A percentile compares a stretch with the other conserved stretches of the same genome.
These are phyloP conservation scores for Ogataea neopini DNA, from an alignment of 805 yeast species.

Conservation along the genomic window DNA sequence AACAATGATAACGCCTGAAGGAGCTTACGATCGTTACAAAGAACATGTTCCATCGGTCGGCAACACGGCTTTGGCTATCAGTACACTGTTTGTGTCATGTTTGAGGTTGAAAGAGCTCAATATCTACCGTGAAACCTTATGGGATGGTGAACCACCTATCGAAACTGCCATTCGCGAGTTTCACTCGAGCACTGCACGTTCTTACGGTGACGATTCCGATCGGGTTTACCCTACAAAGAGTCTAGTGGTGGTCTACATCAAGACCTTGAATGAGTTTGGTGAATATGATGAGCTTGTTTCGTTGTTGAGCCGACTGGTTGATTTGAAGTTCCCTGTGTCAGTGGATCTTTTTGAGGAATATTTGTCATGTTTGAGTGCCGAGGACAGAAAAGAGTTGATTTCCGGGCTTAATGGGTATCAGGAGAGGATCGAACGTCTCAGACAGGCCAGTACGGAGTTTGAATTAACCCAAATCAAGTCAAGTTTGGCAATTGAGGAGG, in stretches of 20 bases:
- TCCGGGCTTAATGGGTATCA: constrained; percentile 24
- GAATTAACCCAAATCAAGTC: constrained; percentile 24
- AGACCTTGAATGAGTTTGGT: constrained; percentile 46
- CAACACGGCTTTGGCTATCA: constrained; percentile 32
- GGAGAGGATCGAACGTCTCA: constrained; percentile 14
- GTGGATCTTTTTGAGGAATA: constrained; percentile 23
- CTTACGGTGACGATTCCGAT: constrained; percentile 32
- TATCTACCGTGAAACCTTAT: constrained; percentile 25
- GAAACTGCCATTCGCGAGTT: constrained; percentile 64
- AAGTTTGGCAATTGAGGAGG: constrained; percentile 6
- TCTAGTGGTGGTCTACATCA: constrained; percentile 55
- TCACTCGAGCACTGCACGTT: constrained; percentile 41
- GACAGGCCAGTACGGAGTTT: constrained; percentile 26
- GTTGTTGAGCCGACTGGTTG: constrained; percentile 54
- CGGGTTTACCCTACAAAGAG: constrained; percentile 45
- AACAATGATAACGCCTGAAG: constrained; percentile 34
- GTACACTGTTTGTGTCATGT: constrained; percentile 53
- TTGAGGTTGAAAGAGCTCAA: constrained; percentile 28
- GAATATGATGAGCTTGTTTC: constrained; percentile 57
- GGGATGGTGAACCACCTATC: constrained; percentile 60
- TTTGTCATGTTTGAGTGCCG: constrained; percentile 18
- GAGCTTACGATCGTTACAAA: constrained; percentile 32
- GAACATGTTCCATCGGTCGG: constrained; percentile 18
- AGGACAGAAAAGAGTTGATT: constrained; percentile 26
- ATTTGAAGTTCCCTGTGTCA: constrained; percentile 34